Base-by-base conservation (phyloP, 2,329 filamentous ascomycete genomes). In the Scedosporium aurantiacum region DNA sequence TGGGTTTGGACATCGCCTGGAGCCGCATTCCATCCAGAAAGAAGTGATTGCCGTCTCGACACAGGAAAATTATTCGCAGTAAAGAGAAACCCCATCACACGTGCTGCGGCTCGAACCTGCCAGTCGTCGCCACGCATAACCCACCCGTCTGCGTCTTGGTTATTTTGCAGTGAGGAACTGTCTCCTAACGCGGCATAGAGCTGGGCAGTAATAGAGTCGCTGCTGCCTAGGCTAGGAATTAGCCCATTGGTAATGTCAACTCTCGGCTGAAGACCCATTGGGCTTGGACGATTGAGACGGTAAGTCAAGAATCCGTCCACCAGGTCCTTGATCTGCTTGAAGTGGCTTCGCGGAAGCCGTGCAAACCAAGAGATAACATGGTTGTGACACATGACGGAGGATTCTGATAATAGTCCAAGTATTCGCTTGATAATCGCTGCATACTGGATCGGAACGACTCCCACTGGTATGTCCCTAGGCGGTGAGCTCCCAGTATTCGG, bases 71-170 rank as follows among this genome's bases (percentile, higher is more conserved):
- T 89, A 73, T 96, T 97, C 27, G 91, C 91, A 1, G 87, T 82
- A 69, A 96, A 95, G 1, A 96, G 72, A 23, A 96, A 73, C 8
- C 89, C 85, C 79, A 96, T 87, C 2, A 95, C 84, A 66, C 87
- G 86, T 2, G 90, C 87, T 6, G 88, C 88, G 10, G 89, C 89
- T 70, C 85, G 88, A 62, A 96, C 84, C 72, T 96, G 91, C 92
- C 92, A 97, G 69, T 96, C 92, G 63, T 93, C 89, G 21, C 81
- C 79, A 70, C 94, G 95, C 0, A 84, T 74, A 1, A 85, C 79
- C 64, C 78, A 78, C 66, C 79, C 77, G 37, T 82, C 80, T 60
- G 82, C 82, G 21, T 76, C 71, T 68, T 81, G n/a, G n/a, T n/a
- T 83, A 69, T 10, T 28, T 43, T 8, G n/a, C 23, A 43, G 25